Percentiles rank a stretch among this genome's conserved stretches.
phyloP scores from a whole-genome alignment of 1,284 basidiomycete genomes.

The Puccinia hordei region DNA sequence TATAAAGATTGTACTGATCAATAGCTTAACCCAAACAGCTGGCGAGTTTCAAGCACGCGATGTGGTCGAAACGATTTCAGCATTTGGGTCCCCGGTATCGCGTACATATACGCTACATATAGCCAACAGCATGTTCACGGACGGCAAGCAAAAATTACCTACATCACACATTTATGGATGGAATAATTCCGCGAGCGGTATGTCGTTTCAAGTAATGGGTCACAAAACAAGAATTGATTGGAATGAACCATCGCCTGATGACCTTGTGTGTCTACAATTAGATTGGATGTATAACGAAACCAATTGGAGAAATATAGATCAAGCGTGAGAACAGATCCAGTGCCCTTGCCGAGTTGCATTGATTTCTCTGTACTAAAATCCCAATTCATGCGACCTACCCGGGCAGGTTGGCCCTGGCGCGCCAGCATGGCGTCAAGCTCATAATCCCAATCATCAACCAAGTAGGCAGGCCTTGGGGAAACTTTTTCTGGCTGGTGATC shows the following conservation, averaged over 20 bases:
- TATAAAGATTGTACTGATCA: background rate
- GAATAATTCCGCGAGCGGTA: conserved; percentile 28
- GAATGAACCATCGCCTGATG: background rate
- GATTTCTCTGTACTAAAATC: conserved; percentile 7
- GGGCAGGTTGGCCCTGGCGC: conserved; percentile 23
- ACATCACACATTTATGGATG: conserved; percentile 40
- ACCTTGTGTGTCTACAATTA: background rate
- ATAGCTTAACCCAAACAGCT: background rate
- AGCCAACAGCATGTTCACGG: conserved; percentile 28
- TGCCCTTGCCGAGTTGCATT: background rate
- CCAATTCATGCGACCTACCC: background rate
- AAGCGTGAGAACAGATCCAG: conserved; percentile 21
- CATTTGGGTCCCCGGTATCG: conserved; percentile 33
- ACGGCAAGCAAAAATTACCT: conserved; percentile 9
- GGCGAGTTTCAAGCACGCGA: conserved; percentile 26
- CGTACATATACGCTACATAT: conserved; percentile 39
- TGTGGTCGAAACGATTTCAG: conserved; percentile 20
- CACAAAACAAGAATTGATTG: too few relatives aligned
- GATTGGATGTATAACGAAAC: conserved; percentile 51
- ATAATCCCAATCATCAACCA: conserved; percentile 51
- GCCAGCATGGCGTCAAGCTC: conserved; percentile 43
- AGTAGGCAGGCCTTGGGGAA: conserved; percentile 6
- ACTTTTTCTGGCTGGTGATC: background rate
- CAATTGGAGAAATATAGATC: conserved; percentile 45
- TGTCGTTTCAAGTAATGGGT: background rate